A percentile compares a stretch with the other conserved stretches of the same genome.
phyloP scores from a whole-genome alignment of 2,329 filamentous ascomycete species.

The Phaeosphaeriaceae sp. region DNA sequence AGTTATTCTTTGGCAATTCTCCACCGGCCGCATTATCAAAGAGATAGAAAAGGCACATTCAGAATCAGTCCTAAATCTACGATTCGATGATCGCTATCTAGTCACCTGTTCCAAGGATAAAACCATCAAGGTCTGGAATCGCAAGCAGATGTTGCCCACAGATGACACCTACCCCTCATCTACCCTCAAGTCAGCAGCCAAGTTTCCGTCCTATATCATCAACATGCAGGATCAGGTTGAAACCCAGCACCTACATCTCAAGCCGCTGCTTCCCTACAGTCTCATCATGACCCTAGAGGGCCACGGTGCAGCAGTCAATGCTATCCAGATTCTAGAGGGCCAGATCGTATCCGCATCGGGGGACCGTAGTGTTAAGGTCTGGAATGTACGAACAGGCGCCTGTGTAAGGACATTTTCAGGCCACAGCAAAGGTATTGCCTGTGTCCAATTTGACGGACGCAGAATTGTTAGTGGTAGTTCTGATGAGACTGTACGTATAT shows the following conservation, averaged over 20 bases:
- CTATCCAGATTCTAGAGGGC: conserved; percentile 84
- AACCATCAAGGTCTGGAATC: conserved; percentile 95
- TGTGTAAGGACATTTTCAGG: conserved; percentile 81
- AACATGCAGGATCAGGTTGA: conserved; percentile 53
- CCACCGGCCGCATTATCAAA: conserved; percentile 82
- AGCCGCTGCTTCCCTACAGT: conserved; percentile 70
- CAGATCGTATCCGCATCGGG: conserved; percentile 95
- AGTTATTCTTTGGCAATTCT: conserved; percentile 92
- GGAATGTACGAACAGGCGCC: conserved; percentile 82
- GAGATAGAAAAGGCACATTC: conserved; percentile 77
- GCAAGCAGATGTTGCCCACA: conserved; percentile 56
- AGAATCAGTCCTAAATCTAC: conserved; percentile 91
- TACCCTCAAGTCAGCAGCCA: conserved; percentile 52
- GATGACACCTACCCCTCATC: conserved; percentile 48
- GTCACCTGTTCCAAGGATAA: conserved; percentile 98
- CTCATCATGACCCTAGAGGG: conserved; percentile 81
- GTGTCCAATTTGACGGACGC: conserved; percentile 93
- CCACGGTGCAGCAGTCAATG: conserved; percentile 91
- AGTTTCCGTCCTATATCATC: conserved; percentile 62
- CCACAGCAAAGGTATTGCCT: conserved; percentile 94
- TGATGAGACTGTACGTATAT: conserved; percentile 94
- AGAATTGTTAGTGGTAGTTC: conserved; percentile 95
- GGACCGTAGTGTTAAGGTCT: conserved; percentile 91
- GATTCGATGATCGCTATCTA: conserved; percentile 88
- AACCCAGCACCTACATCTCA: conserved; percentile 52